phyloP scores from a whole-genome alignment of 108 stramenopile genomes.

The Cyclotella choctawhatcheeana region DNA sequence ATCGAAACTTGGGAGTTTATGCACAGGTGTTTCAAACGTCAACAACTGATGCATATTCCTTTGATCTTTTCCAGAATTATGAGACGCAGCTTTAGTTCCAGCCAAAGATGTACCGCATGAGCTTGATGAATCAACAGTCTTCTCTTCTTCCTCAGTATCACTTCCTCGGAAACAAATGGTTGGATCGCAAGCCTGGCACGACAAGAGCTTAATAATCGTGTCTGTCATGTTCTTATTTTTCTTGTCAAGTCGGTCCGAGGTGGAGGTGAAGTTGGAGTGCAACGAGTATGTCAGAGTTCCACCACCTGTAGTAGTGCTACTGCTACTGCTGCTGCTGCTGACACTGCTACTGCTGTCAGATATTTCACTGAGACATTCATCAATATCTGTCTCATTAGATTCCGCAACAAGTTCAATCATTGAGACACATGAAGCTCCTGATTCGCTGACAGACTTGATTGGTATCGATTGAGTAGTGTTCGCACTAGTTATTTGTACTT shows the following conservation, averaged over 20 bases:
- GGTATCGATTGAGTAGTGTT: background rate
- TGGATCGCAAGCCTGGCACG: constrained; percentile 11
- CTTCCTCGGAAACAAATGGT: background rate
- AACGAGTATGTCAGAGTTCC: background rate
- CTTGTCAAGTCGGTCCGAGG: background rate
- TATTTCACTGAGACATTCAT: background rate
- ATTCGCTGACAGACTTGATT: background rate
- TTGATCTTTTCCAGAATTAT: background rate
- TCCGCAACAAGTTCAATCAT: background rate
- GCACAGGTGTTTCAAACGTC: background rate
- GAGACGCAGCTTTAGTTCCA: background rate
- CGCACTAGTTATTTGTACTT: background rate
- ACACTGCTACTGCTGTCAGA: background rate
- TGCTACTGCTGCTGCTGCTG: background rate
- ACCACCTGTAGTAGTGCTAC: background rate
- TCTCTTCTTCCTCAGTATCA: background rate
- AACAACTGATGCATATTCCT: background rate
- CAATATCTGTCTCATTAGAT: background rate
- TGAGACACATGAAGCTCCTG: background rate
- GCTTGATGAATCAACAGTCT: background rate
- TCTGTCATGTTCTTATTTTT: background rate
- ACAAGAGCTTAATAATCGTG: background rate
- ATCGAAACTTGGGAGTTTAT: too few relatives aligned
- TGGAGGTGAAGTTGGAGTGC: too few relatives aligned
- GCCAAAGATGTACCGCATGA: background rate